Evolutionary conservation across 306 rosid species (phyloP).

Genomic region (Ammopiptanthus mongolicus): DNA sequence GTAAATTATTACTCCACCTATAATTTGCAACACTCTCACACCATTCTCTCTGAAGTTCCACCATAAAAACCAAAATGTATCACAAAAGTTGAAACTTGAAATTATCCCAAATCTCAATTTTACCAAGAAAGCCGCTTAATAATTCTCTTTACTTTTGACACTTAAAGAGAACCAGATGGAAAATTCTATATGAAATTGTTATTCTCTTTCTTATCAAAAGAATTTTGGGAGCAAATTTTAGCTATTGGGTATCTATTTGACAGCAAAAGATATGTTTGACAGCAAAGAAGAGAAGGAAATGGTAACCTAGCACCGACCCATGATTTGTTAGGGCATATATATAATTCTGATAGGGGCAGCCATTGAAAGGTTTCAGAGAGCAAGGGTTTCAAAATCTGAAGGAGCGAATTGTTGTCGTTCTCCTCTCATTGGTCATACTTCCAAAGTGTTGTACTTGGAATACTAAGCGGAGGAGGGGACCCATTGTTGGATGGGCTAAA

Average conservation of each 20-base stretch:
- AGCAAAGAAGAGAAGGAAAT: conserved; percentile 39
- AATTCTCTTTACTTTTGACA: neutral
- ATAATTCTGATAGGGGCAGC: conserved; percentile 39
- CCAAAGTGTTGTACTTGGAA: too few relatives aligned
- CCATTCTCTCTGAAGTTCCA: neutral
- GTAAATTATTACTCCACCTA: conserved; percentile 7
- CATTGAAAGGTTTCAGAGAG: conserved; percentile 58
- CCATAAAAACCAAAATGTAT: neutral
- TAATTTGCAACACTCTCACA: conserved; percentile 5
- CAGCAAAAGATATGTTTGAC: conserved; percentile 48
- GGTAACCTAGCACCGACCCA: conserved; percentile 64
- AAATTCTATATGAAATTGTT: neutral
- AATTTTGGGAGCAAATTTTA: neutral
- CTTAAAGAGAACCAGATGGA: neutral
- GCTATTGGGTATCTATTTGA: conserved; percentile 39
- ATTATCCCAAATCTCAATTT: neutral
- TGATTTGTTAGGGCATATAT: conserved; percentile 36
- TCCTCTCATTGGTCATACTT: too few relatives aligned
- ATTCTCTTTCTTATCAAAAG: neutral
- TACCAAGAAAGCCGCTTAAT: neutral
- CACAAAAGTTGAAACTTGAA: neutral
- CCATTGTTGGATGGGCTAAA: too few relatives aligned
- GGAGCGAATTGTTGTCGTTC: too few relatives aligned
- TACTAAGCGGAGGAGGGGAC: too few relatives aligned
- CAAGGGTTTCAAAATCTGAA: conserved; percentile 18